Evolutionary conservation across 2,329 filamentous ascomycete genomes (phyloP).

Genomic region (Botrytis sinoallii): DNA sequence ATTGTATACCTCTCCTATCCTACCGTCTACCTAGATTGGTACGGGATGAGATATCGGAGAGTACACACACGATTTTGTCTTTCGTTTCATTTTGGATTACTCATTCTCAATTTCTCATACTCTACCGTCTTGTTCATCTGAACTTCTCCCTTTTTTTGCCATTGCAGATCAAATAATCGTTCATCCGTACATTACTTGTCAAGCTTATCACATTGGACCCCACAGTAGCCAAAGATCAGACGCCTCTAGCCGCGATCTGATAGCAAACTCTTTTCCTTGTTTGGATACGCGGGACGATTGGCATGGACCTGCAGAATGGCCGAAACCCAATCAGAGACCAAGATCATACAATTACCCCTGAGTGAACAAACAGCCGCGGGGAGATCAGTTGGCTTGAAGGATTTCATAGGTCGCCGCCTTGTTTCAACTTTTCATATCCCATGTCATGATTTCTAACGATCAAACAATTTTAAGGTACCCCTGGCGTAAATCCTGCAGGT

Average conservation of each 20-base stretch:
- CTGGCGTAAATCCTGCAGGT: constrained; percentile 7
- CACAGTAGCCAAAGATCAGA: constrained; percentile 4
- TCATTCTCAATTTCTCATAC: too few relatives aligned
- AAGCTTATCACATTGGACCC: background rate
- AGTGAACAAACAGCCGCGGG: background rate
- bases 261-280: background rate
- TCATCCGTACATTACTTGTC: background rate
- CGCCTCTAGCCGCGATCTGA: constrained; percentile 14
- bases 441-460: background rate
- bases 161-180: background rate
- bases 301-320: background rate
- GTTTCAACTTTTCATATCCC: constrained; percentile 12
- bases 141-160: background rate
- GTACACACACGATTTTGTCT: background rate
- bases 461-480: background rate
- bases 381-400: background rate
- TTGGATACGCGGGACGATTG: background rate
- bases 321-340: constrained; percentile 4
- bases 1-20: too few relatives aligned
- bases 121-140: background rate
- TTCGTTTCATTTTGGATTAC: background rate
- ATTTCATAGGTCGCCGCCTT: constrained; percentile 7
- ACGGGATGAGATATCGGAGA: background rate
- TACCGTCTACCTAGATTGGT: background rate
- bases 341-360: background rate